These are phyloP conservation scores for Acanthamoeba pearcei DNA, from an alignment of 208 protist genomes.

Conservation along the genomic window DNA sequence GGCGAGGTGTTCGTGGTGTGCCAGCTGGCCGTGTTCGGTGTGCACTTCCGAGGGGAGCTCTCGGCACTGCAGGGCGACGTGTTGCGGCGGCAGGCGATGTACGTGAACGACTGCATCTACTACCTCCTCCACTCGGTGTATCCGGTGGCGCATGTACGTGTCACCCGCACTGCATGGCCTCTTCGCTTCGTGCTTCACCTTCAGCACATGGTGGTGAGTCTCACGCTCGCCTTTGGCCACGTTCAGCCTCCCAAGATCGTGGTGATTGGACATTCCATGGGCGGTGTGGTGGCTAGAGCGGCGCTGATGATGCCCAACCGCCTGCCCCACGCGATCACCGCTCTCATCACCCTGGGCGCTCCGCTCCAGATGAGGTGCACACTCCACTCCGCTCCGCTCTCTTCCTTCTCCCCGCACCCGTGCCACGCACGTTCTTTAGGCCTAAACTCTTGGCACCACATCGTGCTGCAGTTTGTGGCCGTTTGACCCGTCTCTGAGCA, in stretches of 20 bases:
- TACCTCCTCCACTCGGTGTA: not conserved
- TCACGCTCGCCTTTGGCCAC: not conserved
- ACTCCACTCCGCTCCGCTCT: not conserved
- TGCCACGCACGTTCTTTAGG: not conserved
- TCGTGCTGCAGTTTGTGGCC: not conserved
- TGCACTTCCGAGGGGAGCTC: slow-evolving; percentile 49
- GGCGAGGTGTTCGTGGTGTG: not conserved
- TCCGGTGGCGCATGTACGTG: not conserved
- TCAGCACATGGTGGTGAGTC: not conserved
- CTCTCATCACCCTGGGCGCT: slow-evolving; percentile 37
- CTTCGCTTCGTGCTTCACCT: not conserved
- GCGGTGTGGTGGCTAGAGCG: slow-evolving; percentile 60
- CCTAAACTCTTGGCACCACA: not conserved
- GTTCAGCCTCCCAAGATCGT: not conserved
- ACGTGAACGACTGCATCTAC: slow-evolving; percentile 49
- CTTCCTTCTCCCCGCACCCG: no score
- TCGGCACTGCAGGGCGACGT: slow-evolving; percentile 50
- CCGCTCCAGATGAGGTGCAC: slow-evolving; percentile 38
- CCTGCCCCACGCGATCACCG: not conserved
- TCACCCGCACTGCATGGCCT: not conserved
- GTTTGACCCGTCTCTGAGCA: not conserved
- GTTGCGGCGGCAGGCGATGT: not conserved
- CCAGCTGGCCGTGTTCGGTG: slow-evolving; percentile 34
- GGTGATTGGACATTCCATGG: slow-evolving; percentile 67
- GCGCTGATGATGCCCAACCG: slow-evolving; percentile 40